These are phyloP conservation scores for Phytophthora agathidicida DNA, from an alignment of 352 stramenopile species.

Conservation along the genomic window DNA sequence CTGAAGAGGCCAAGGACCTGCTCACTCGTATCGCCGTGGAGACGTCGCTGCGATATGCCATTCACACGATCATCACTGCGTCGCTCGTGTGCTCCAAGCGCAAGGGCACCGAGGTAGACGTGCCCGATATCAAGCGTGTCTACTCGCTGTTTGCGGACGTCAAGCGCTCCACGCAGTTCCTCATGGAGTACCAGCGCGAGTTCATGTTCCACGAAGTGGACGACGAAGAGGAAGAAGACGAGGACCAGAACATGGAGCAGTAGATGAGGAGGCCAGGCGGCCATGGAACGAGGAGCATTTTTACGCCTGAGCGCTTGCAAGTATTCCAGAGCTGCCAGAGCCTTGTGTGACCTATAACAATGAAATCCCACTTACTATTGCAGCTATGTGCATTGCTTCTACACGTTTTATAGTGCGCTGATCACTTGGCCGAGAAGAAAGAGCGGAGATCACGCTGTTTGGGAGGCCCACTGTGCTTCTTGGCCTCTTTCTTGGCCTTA, in stretches of 20 bases:
- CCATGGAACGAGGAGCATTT: neutral
- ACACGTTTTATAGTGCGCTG: conserved; percentile 18
- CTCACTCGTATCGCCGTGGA: conserved; percentile 98
- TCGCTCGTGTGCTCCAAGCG: conserved; percentile 94
- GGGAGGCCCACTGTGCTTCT: conserved; percentile 43
- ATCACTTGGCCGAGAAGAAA: conserved; percentile 58
- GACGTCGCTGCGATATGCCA: conserved; percentile 98
- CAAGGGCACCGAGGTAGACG: conserved; percentile 91
- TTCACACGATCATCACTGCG: conserved; percentile 99
- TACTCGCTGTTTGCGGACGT: conserved; percentile 99
- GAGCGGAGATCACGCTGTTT: conserved; percentile 79
- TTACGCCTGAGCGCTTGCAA: conserved; percentile 3
- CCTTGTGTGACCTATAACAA: conserved; percentile 40
- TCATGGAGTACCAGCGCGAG: conserved; percentile 99
- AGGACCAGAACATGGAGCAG: conserved; percentile 39
- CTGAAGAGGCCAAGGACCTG: conserved; percentile 95
- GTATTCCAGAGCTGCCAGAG: conserved; percentile 9
- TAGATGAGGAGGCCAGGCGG: conserved; percentile 19
- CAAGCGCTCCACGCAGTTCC: conserved; percentile 98
- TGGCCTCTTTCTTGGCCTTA: conserved; percentile 59
- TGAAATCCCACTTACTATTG: conserved; percentile 35
- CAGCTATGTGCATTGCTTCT: conserved; percentile 30
- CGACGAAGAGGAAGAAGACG: conserved; percentile 39
- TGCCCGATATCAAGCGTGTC: conserved; percentile 93
- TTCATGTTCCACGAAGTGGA: conserved; percentile 99